phyloP scores from a whole-genome alignment of 139 green algal species.

The Monoraphidium neglectum region DNA sequence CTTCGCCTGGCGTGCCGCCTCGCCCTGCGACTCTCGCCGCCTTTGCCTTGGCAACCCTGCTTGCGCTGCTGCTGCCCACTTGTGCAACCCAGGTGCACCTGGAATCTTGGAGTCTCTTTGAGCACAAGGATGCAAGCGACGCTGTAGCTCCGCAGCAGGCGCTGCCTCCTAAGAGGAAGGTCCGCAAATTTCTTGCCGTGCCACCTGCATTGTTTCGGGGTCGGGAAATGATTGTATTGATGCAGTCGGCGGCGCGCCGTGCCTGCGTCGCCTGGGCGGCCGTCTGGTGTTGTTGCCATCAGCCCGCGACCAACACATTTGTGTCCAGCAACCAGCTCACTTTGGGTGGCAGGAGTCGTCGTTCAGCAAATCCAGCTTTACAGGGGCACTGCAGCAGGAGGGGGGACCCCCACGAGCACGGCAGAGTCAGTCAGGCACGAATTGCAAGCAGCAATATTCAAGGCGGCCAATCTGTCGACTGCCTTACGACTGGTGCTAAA shows the following conservation, averaged over 20 bases:
- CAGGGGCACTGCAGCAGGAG: conserved; percentile 4
- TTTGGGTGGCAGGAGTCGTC: conserved; percentile 9
- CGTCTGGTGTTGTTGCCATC: not conserved
- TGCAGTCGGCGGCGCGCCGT: too few species aligned
- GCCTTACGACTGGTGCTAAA: too few species aligned
- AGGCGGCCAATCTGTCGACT: too few species aligned
- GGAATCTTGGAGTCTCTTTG: not conserved
- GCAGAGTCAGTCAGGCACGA: not conserved
- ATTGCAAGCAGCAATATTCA: not conserved
- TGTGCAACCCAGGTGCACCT: not conserved
- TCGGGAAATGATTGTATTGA: too few species aligned
- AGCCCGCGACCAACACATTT: not conserved
- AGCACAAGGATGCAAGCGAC: conserved; percentile 2
- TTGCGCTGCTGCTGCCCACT: not conserved
- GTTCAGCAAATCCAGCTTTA: conserved; percentile 5
- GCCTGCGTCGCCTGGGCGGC: too few species aligned
- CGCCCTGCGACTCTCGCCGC: not conserved
- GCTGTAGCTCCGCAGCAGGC: not conserved
- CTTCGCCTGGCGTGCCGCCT: not conserved
- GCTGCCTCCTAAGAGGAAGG: not conserved
- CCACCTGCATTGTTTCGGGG: conserved; percentile 3
- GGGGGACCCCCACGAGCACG: not conserved
- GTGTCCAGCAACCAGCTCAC: not conserved
- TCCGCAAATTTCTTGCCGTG: conserved; percentile 2
- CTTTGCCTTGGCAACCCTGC: not conserved